phyloP scores from a whole-genome alignment of 1,139 yeast species.

The Nakaseomyces uthaithaninus region DNA sequence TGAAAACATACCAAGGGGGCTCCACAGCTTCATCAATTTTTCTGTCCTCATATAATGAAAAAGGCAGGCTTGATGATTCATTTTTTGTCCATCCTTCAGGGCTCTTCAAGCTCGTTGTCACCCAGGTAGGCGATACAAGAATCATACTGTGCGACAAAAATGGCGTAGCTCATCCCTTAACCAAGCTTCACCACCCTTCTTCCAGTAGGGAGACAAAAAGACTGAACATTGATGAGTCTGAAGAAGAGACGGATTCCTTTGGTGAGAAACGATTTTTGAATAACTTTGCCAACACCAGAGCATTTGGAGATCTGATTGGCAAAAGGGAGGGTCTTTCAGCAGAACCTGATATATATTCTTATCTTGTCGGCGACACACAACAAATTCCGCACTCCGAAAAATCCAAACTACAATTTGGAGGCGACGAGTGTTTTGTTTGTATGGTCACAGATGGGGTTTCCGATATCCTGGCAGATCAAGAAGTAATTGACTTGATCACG shows the following conservation, averaged over 20 bases:
- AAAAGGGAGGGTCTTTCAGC: slow-evolving; percentile 82
- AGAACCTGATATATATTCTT: slow-evolving; percentile 79
- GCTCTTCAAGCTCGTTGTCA: slow-evolving; percentile 63
- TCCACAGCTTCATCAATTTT: slow-evolving; percentile 78
- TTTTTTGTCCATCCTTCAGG: slow-evolving; percentile 61
- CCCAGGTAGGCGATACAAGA: slow-evolving; percentile 93
- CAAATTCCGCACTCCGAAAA: slow-evolving; percentile 30
- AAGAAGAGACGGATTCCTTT: slow-evolving; percentile 68
- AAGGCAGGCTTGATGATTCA: slow-evolving; percentile 31
- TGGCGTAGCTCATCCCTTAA: slow-evolving; percentile 74
- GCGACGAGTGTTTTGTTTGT: slow-evolving; percentile 75
- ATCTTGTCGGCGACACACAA: slow-evolving; percentile 32
- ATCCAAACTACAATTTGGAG: slow-evolving; percentile 43
- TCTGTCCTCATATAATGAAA: slow-evolving; percentile 33
- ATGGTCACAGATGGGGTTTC: slow-evolving; percentile 85
- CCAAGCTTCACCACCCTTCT: slow-evolving; percentile 80
- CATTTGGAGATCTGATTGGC: slow-evolving; percentile 81
- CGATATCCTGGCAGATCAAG: slow-evolving; percentile 76
- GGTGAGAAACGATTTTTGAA: slow-evolving; percentile 79
- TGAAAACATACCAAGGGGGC: slow-evolving; percentile 43
- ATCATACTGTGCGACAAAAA: slow-evolving; percentile 70
- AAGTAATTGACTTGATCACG: slow-evolving; percentile 77
- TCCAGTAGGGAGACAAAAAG: slow-evolving; percentile 72
- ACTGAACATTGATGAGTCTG: slow-evolving; percentile 36
- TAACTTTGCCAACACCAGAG: slow-evolving; percentile 80